Evolutionary conservation across 2,329 filamentous ascomycete species (phyloP).

Genomic region (Aspergillus intermedius): DNA sequence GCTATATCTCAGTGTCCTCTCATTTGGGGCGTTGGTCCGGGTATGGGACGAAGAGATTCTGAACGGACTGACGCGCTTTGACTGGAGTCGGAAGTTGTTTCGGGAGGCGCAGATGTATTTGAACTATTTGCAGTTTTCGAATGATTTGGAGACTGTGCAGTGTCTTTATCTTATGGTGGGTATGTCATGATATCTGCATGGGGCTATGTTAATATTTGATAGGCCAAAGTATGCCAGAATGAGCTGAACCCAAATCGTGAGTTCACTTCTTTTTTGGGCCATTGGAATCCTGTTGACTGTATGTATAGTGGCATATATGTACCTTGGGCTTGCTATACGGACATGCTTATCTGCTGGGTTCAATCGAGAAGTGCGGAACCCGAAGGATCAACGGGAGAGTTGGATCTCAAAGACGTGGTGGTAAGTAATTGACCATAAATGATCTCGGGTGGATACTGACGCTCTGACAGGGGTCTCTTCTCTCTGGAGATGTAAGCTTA

Average conservation of each 20-base stretch:
- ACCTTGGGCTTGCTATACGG: conserved; percentile 43
- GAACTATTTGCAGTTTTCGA: conserved; percentile 37
- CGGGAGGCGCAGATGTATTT: conserved; percentile 36
- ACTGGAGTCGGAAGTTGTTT: conserved; percentile 45
- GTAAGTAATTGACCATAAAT: conserved; percentile 20
- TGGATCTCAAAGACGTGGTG: conserved; percentile 44
- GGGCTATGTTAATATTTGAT: neutral
- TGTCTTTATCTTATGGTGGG: conserved; percentile 42
- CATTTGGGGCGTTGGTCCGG: conserved; percentile 42
- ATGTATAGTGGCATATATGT: conserved; percentile 40
- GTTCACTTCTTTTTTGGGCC: conserved; percentile 5
- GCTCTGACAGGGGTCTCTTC: conserved; percentile 34
- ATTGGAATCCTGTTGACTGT: conserved; percentile 11
- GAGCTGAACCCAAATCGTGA: conserved; percentile 44
- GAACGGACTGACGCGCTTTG: conserved; percentile 39
- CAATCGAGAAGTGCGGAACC: conserved; percentile 36
- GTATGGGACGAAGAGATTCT: conserved; percentile 39
- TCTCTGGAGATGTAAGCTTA: conserved; percentile 40
- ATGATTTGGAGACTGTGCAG: conserved; percentile 45
- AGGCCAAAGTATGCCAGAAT: conserved; percentile 47
- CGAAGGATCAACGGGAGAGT: conserved; percentile 28
- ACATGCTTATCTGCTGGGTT: conserved; percentile 45
- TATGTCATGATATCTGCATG: neutral
- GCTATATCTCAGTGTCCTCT: conserved; percentile 43
- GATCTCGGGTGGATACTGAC: neutral